Evolutionary conservation across 2,329 filamentous ascomycete genomes (phyloP).

Genomic region (Rhinocladiella similis): DNA sequence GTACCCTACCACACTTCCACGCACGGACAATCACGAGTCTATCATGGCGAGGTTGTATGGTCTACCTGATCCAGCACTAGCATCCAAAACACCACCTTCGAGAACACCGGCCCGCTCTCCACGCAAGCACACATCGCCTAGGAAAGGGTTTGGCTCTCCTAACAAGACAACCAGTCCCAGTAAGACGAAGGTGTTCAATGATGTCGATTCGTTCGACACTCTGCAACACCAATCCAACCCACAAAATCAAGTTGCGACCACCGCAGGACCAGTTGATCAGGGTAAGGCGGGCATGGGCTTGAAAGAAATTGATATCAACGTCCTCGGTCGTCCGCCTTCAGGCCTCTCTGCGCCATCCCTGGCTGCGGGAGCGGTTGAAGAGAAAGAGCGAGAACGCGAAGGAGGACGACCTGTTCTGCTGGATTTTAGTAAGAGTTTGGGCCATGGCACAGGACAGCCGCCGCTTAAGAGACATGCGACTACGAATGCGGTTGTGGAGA

Average conservation of each 20-base stretch:
- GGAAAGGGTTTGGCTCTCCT: slow-evolving; percentile 23
- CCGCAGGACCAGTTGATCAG: slow-evolving; percentile 30
- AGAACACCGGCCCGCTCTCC: slow-evolving; percentile 30
- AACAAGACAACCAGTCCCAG: slow-evolving; percentile 42
- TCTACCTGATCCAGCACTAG: slow-evolving; percentile 33
- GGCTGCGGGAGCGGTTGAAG: slow-evolving; percentile 1
- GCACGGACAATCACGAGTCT: slow-evolving; percentile 65
- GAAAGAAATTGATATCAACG: slow-evolving; percentile 55
- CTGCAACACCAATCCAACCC: slow-evolving; percentile 30
- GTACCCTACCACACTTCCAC: slow-evolving; percentile 77
- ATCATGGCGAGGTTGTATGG: slow-evolving; percentile 55
- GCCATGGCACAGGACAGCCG: slow-evolving; percentile 15
- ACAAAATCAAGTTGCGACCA: slow-evolving; percentile 20
- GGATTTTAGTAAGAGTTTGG: slow-evolving; percentile 25
- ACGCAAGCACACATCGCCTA: slow-evolving; percentile 26
- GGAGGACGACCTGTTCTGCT: slow-evolving; percentile 29
- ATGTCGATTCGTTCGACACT: slow-evolving; percentile 42
- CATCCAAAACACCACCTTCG: slow-evolving; percentile 23
- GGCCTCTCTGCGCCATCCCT: slow-evolving; percentile 11
- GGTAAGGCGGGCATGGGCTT: slow-evolving; percentile 34
- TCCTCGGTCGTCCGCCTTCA: slow-evolving; percentile 32
- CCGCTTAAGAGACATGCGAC: slow-evolving; percentile 28
- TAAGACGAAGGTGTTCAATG: slow-evolving; percentile 56
- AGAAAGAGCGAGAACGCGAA: slow-evolving; percentile 16
- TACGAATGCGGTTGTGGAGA: slow-evolving; percentile 24